phyloP scores from a whole-genome alignment of 352 stramenopile species.

The Sclerospora graminicola region DNA sequence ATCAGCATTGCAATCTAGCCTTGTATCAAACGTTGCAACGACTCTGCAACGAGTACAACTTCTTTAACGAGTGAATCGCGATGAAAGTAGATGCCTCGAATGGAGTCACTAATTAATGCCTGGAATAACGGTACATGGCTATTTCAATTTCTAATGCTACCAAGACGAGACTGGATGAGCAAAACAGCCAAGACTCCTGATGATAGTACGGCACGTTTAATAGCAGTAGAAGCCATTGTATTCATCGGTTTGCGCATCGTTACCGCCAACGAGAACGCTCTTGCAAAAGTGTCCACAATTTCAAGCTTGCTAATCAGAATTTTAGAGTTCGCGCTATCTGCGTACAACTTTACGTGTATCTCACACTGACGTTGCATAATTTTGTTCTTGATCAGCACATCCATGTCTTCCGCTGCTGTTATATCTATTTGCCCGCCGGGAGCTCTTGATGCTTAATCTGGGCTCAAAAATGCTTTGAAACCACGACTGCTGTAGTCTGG shows the following conservation, averaged over 20 bases:
- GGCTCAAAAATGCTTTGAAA: slow-evolving; percentile 55
- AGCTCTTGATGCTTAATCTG: slow-evolving; percentile 20
- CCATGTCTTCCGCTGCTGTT: slow-evolving; percentile 14
- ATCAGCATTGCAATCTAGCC: too few relatives aligned
- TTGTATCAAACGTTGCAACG: slow-evolving; percentile 87
- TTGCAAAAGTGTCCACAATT: slow-evolving; percentile 55
- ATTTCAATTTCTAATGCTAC: slow-evolving; percentile 18
- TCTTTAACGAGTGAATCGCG: slow-evolving; percentile 90
- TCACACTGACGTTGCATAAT: slow-evolving; percentile 63
- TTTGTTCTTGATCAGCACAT: slow-evolving; percentile 61
- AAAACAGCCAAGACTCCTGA: slow-evolving; percentile 55
- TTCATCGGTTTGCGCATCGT: slow-evolving; percentile 64
- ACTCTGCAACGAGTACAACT: slow-evolving; percentile 82
- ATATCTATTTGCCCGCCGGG: slow-evolving; percentile 3
- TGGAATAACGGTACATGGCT: slow-evolving; percentile 42
- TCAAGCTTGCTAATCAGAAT: slow-evolving; percentile 29
- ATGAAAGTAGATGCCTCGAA: slow-evolving; percentile 88
- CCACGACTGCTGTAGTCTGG: slow-evolving; percentile 81
- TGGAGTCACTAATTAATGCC: slow-evolving; percentile 62
- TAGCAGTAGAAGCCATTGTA: slow-evolving; percentile 21
- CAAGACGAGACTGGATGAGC: slow-evolving; percentile 58
- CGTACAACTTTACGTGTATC: slow-evolving; percentile 62
- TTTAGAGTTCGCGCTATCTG: slow-evolving; percentile 36
- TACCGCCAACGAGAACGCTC: slow-evolving; percentile 56
- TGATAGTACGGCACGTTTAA: slow-evolving; percentile 41